Evolutionary conservation across 2,329 filamentous ascomycete species (phyloP), one percentile per base, ranked within the genome.

Genomic region (Blastomyces silverae): DNA sequence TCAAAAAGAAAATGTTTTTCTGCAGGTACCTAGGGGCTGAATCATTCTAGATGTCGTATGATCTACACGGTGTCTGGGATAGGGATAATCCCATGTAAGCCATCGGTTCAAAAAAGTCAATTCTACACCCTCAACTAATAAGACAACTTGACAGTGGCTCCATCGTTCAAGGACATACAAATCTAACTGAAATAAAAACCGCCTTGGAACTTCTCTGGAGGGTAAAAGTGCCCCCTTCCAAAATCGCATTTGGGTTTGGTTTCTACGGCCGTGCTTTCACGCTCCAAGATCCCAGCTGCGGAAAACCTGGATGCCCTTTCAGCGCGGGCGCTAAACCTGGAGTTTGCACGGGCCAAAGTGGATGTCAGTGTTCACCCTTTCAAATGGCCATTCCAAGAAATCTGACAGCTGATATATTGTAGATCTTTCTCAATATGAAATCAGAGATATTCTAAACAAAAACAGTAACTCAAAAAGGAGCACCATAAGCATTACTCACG

Each of bases 261-360:
- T 77, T 75, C 59, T 84, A 84, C 62, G 81, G 81, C 0, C 73
- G 81, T 5, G 76, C 79, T 1, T 83, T 79, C 57, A 81, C 76
- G 1, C 65, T 71, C 0, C 28, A 62, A 22, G 56, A 70, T 58
- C 61, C 72, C 0, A 34, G 15, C 52, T 70, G 72, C 61, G 68
- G 52, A 28, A 62, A 37, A 15, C 73, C 70, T n/a, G 65, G 71
- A 22, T 71, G 70, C 64, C 66, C 69, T 8, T 72, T 73, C 50
- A 60, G 62, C n/a, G 65, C 69, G 31, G 63, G 68, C 52, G 70
- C 66, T 31, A 68, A 68, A 7, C 63, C 71, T 25, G 75, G 76
- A 2, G 63, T 62, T 11, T 77, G 76, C 64, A 71, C 71, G 2
- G 66, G 64, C 0, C 64, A 69, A 62, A 62, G 59, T 11, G 63